Evolutionary conservation across 345 rosid genomes (phyloP).

Genomic region (Balakata baccata): DNA sequence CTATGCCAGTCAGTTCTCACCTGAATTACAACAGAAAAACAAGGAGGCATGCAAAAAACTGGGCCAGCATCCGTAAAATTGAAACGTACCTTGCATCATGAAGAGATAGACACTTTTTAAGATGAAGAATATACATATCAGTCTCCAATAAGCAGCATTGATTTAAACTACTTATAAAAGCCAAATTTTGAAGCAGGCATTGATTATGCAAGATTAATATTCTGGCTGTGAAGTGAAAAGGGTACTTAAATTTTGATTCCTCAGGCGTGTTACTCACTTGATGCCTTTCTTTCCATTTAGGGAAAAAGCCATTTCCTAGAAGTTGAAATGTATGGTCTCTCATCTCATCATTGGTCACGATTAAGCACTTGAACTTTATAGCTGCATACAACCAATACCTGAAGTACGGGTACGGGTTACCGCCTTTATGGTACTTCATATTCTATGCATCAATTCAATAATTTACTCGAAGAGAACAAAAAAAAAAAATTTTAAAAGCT

Average conservation of each 20-base stretch:
- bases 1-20: slow-evolving; percentile 24
- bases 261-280: slow-evolving; percentile 45
- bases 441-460: slow-evolving; percentile 11
- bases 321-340: slow-evolving; percentile 77
- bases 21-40: slow-evolving; percentile 62
- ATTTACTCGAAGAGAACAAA: neutral
- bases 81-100: slow-evolving; percentile 49
- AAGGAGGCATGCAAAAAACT: slow-evolving; percentile 57
- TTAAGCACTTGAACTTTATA: slow-evolving; percentile 56
- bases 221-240: neutral
- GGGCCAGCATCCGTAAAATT: slow-evolving; percentile 50
- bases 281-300: slow-evolving; percentile 78
- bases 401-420: slow-evolving; percentile 36
- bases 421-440: slow-evolving; percentile 18
- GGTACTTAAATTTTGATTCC: neutral
- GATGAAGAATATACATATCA: slow-evolving; percentile 11
- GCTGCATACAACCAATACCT: slow-evolving; percentile 89
- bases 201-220: slow-evolving; percentile 1
- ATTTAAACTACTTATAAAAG: neutral
- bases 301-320: slow-evolving; percentile 67
- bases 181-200: slow-evolving; percentile 3
- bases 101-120: slow-evolving; percentile 10
- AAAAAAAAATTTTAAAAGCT: slow-evolving; percentile 2
- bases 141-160: slow-evolving; percentile 1
- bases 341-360: slow-evolving; percentile 80